Evolutionary conservation across 2,329 filamentous ascomycete genomes (phyloP).

Genomic region (Xylariaceae sp.): DNA sequence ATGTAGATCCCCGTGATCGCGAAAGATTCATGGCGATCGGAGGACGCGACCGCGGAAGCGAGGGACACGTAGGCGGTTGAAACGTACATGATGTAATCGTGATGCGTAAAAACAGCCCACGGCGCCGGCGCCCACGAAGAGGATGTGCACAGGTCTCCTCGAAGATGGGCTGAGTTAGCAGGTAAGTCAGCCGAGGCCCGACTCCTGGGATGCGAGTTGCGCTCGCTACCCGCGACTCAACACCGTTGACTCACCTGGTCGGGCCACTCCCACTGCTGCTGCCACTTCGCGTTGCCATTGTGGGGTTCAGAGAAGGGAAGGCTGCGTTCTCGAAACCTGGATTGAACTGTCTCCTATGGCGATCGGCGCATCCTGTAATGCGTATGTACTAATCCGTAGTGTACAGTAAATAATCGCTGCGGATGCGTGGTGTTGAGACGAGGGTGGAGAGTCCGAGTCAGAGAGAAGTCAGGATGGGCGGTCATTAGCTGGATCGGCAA

Average conservation of each 20-base stretch:
- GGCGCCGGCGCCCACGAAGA: constrained; percentile 66
- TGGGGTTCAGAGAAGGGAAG: not conserved
- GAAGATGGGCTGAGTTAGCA: constrained; percentile 1
- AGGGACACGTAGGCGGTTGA: not conserved
- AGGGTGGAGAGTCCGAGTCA: not conserved
- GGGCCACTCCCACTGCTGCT: not conserved
- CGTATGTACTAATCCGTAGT: too few relatives aligned
- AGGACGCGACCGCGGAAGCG: constrained; percentile 1
- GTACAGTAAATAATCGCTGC: too few relatives aligned
- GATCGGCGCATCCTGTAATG: too few relatives aligned
- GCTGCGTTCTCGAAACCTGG: too few relatives aligned
- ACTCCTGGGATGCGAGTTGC: not conserved
- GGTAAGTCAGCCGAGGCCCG: not conserved
- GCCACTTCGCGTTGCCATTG: constrained; percentile 3
- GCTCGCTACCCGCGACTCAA: not conserved
- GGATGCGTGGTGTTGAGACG: not conserved
- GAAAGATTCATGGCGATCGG: not conserved
- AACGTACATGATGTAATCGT: constrained; percentile 52
- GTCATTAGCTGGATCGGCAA: not conserved
- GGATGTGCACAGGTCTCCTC: constrained; percentile 44
- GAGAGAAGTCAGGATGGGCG: not conserved
- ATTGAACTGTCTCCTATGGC: too few relatives aligned
- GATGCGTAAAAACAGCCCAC: constrained; percentile 70
- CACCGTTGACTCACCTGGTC: constrained; percentile 4
- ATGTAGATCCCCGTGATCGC: not conserved